These are phyloP conservation scores for Huntiella bhutanensis DNA, from an alignment of 2,329 filamentous ascomycete genomes.

Conservation along the genomic window DNA sequence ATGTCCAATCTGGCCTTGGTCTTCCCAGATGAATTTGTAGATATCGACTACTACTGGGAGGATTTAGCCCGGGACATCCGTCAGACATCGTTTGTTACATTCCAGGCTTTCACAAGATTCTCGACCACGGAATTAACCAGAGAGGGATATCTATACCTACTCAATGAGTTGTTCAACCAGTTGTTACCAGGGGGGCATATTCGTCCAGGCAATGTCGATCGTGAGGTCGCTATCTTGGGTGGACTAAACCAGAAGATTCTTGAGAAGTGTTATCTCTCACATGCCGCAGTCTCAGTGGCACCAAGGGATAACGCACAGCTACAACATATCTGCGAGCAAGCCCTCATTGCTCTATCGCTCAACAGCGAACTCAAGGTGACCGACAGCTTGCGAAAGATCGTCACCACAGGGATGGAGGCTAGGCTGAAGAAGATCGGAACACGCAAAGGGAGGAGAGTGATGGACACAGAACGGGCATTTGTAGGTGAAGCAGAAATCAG, in stretches of 20 bases:
- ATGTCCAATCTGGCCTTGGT: conserved; percentile 28
- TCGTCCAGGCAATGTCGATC: conserved; percentile 23
- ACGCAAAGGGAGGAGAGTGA: conserved; percentile 19
- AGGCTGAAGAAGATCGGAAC: conserved; percentile 25
- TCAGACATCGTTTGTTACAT: conserved; percentile 9
- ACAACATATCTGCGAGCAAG: conserved; percentile 43
- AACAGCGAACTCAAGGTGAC: neutral
- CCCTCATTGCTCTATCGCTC: conserved; percentile 3
- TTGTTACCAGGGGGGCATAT: conserved; percentile 24
- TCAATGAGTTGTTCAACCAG: conserved; percentile 26
- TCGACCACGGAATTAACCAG: conserved; percentile 18
- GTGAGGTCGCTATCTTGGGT: conserved; percentile 20
- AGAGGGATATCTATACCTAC: conserved; percentile 25
- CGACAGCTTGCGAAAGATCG: neutral
- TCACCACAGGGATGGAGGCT: conserved; percentile 3
- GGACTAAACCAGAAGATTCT: conserved; percentile 28
- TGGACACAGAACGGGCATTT: conserved; percentile 21
- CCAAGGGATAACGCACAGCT: conserved; percentile 55
- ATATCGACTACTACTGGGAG: conserved; percentile 37
- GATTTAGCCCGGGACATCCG: conserved; percentile 30
- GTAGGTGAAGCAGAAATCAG: conserved; percentile 27
- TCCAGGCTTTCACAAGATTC: conserved; percentile 8
- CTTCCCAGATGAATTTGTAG: conserved; percentile 22
- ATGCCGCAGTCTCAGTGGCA: conserved; percentile 40
- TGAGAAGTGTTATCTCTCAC: conserved; percentile 43